Conservation (phyloP, 75 land plant genomes). For the Sequoia sempervirens region DNA sequence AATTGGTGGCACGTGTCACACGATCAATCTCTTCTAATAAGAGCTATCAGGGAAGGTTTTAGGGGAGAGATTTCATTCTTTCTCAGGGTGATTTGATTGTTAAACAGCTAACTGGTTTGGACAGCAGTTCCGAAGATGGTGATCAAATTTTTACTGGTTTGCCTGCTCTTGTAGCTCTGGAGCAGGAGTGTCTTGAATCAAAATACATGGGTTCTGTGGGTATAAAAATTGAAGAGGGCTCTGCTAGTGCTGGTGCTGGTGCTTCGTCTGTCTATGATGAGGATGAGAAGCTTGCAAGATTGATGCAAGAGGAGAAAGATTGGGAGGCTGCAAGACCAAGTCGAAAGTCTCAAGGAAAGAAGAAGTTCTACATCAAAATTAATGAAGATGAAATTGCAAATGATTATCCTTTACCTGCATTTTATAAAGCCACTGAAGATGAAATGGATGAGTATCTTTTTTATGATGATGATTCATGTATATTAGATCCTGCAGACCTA, state of each 20-base stretch:
- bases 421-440: conserved; percentile 55
- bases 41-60: conserved; percentile 26
- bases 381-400: conserved; percentile 93
- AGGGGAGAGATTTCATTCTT: conserved; percentile 57
- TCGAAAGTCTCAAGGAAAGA: conserved; percentile 22
- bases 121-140: conserved; percentile 44
- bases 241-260: conserved; percentile 5
- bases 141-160: conserved; percentile 56
- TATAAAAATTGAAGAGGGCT: conserved; percentile 11
- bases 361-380: conserved; percentile 80
- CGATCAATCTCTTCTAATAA: conserved; percentile 53
- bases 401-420: conserved; percentile 92
- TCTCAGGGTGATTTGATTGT: conserved; percentile 66
- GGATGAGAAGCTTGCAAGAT: conserved; percentile 72
- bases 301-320: conserved; percentile 81
- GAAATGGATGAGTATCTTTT: conserved; percentile 85
- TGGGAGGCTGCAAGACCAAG: conserved; percentile 47
- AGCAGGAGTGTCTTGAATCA: conserved; percentile 37
- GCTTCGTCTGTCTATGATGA: conserved; percentile 34
- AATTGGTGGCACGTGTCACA: conserved; percentile 66
- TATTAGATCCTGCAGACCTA: conserved; percentile 42
- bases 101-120: conserved; percentile 69
- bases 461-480: conserved; percentile 45
- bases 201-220: conserved; percentile 16
- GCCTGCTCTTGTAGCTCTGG: conserved; percentile 59